These are phyloP conservation scores for Coriaria nepalensis DNA, from an alignment of 306 rosid genomes.

Conservation along the genomic window DNA sequence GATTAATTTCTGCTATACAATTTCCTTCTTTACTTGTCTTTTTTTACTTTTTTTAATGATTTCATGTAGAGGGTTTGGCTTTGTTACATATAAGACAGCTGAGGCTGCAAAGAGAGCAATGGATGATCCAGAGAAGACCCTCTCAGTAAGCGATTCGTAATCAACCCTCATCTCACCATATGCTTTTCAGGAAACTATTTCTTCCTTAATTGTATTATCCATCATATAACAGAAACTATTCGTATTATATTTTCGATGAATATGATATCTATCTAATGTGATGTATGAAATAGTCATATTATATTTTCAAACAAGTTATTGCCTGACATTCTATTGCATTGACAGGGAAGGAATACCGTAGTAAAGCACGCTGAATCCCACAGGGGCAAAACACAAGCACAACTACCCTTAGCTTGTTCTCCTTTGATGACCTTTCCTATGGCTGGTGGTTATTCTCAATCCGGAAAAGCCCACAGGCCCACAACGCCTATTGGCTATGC, in stretches of 20 bases:
- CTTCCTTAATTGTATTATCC: no score
- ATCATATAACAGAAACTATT: no score
- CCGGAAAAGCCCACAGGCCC: conserved; percentile 31
- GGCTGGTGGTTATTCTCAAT: conserved; percentile 45
- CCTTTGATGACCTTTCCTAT: conserved; percentile 45
- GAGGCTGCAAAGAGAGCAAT: conserved; percentile 76
- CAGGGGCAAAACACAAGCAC: conserved; percentile 43
- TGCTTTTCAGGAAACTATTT: background rate
- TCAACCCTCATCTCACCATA: conserved; percentile 1
- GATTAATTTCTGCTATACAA: background rate
- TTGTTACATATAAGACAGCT: conserved; percentile 51
- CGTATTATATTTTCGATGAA: no score
- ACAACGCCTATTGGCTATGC: conserved; percentile 28
- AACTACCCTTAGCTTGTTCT: conserved; percentile 27
- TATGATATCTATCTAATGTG: no score
- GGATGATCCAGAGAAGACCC: conserved; percentile 50
- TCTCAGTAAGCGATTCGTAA: conserved; percentile 38
- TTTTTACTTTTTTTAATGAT: conserved; percentile 7
- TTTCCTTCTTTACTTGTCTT: background rate
- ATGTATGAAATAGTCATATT: background rate
- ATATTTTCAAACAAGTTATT: background rate
- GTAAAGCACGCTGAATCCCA: conserved; percentile 67
- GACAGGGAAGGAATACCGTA: conserved; percentile 58
- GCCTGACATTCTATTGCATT: conserved; percentile 10
- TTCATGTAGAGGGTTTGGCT: conserved; percentile 60